Percentiles rank a stretch among this genome's conserved stretches.
Conservation (phyloP, 352 stramenopile genomes). For the Phytophthora agathidicida region DNA sequence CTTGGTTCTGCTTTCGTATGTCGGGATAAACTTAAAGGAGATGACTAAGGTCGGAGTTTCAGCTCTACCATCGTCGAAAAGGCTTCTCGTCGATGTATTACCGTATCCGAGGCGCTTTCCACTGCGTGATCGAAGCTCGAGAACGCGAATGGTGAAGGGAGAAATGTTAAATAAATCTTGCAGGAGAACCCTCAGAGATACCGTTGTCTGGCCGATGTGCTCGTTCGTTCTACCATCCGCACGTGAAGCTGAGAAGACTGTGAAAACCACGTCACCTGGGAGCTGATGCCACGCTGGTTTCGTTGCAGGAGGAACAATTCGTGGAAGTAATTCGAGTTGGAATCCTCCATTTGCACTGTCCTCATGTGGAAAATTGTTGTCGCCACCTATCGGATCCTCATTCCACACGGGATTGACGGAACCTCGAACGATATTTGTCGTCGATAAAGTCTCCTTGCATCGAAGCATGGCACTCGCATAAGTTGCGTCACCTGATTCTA, state of each 20-base stretch:
- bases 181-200: conserved; percentile 50
- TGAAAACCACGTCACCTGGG: conserved; percentile 67
- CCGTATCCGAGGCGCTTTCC: conserved; percentile 31
- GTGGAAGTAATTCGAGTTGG: conserved; percentile 54
- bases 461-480: conserved; percentile 58
- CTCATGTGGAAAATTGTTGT: background rate
- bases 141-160: conserved; percentile 22
- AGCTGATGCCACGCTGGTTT: conserved; percentile 55
- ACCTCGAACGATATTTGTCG: conserved; percentile 30
- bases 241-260: conserved; percentile 45
- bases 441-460: conserved; percentile 62
- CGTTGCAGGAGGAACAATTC: conserved; percentile 15
- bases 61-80: conserved; percentile 10
- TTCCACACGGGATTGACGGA: conserved; percentile 58
- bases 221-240: conserved; percentile 27
- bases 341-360: conserved; percentile 30
- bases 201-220: conserved; percentile 60
- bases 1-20: conserved; percentile 31
- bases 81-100: conserved; percentile 23
- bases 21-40: conserved; percentile 51
- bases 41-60: conserved; percentile 39
- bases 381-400: conserved; percentile 16
- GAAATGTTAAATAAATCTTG: conserved; percentile 35
- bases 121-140: conserved; percentile 49
- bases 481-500: conserved; percentile 36